Percentiles rank a stretch among this genome's conserved stretches.
phyloP scores from a whole-genome alignment of 768 basidiomycete genomes.

The Auriscalpium vulgare region DNA sequence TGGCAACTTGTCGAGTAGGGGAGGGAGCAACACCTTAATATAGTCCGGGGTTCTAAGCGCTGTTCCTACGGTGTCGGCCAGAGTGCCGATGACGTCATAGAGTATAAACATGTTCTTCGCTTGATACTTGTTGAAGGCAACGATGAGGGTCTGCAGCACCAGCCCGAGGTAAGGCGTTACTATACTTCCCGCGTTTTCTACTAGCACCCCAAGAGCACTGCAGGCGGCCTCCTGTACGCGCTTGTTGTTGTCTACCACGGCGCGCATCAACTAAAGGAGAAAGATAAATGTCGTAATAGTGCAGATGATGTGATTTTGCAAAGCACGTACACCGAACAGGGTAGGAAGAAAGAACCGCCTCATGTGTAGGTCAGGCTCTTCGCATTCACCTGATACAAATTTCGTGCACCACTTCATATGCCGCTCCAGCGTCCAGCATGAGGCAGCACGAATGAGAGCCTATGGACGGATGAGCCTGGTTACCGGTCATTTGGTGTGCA shows the following conservation, averaged over 20 bases:
- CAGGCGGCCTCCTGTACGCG: conserved; percentile 99
- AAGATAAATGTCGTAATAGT: too few relatives aligned
- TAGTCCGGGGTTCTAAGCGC: conserved; percentile 80
- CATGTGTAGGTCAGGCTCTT: conserved; percentile 79
- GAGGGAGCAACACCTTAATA: conserved; percentile 95
- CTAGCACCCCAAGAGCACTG: conserved; percentile 95
- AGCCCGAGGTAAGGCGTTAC: conserved; percentile 93
- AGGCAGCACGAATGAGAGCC: conserved; percentile 98
- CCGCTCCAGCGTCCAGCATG: conserved; percentile 97
- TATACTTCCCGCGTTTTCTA: conserved; percentile 90
- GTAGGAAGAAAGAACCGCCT: conserved; percentile 90
- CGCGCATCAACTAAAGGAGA: conserved; percentile 74
- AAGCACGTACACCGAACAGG: conserved; percentile 86
- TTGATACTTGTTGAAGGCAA: conserved; percentile 97
- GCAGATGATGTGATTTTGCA: not conserved
- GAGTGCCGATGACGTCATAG: conserved; percentile 95
- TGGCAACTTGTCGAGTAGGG: conserved; percentile 84
- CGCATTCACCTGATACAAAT: too few relatives aligned
- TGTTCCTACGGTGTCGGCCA: conserved; percentile 91
- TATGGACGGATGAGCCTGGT: too few relatives aligned
- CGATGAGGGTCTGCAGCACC: conserved; percentile 87
- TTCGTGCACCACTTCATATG: conserved; percentile 98
- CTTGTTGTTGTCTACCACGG: conserved; percentile 99
- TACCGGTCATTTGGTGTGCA: too few relatives aligned
- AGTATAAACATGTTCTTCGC: conserved; percentile 99